Evolutionary conservation across 2,329 filamentous ascomycete species (phyloP).

Genomic region (Acephala macrosclerotiorum): DNA sequence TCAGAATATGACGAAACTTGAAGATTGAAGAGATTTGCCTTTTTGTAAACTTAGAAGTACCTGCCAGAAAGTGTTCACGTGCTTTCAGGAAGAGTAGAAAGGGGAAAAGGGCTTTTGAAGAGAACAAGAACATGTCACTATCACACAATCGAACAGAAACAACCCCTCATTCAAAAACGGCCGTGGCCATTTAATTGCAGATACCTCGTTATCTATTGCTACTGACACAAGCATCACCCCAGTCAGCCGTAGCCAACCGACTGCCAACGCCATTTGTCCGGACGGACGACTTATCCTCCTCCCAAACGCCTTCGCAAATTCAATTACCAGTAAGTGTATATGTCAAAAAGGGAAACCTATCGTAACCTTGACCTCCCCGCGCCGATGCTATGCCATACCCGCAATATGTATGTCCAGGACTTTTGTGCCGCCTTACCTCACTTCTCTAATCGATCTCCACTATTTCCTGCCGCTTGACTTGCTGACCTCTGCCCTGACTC

Average conservation of each 20-base stretch:
- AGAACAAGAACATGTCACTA: too few species aligned
- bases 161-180: neutral
- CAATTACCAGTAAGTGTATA: conserved; percentile 12
- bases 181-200: conserved; percentile 10
- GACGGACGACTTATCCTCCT: conserved; percentile 2
- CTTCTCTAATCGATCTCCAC: conserved; percentile 38
- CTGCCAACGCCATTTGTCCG: conserved; percentile 1
- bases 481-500: conserved; percentile 31
- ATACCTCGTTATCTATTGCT: conserved; percentile 1
- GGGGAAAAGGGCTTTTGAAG: neutral
- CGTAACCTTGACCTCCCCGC: conserved; percentile 23
- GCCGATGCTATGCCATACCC: conserved; percentile 25
- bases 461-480: conserved; percentile 26
- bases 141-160: neutral
- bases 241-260: neutral
- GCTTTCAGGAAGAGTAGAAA: neutral
- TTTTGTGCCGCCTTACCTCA: neutral
- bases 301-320: conserved; percentile 17
- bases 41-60: too few species aligned
- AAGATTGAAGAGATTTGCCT: too few species aligned
- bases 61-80: too few species aligned
- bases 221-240: neutral
- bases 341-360: conserved; percentile 18
- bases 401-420: conserved; percentile 4
- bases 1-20: too few species aligned